Evolutionary conservation across 495 filamentous ascomycete species (phyloP), one percentile per base, ranked within the genome.

Genomic region (Penicillium flavigenum): DNA sequence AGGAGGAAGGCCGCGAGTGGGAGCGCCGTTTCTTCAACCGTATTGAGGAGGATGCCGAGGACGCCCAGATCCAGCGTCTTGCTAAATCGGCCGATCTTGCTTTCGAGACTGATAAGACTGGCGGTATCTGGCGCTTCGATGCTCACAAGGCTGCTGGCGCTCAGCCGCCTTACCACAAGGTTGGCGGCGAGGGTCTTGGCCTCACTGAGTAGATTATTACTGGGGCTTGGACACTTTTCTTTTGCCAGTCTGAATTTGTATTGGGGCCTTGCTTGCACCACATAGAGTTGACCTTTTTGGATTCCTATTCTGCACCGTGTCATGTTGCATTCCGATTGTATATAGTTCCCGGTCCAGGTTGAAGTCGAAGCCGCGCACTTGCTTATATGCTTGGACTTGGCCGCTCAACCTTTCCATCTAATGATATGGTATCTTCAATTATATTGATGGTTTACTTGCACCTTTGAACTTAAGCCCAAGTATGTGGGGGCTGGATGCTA

Each of bases 111-210:
- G 89, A 90, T 54, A 90, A 92, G 77, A 96, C 92, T 8, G 88
- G 86, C 54, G 92, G 92, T 4, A 81, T 97, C 22, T 97, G 92
- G 92, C 77, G 88, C 38, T 97, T 91, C 70, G 89, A 95, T 68
- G 61, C 66, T 24, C 72, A 74, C 36, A 90, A 91, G 71, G 84
- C 85, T 17, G 79, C 49, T n/a, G 69, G 57, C 61, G 77, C 76
- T 14, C 58, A 66, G 39, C 75, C 76, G 2, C 77, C 77, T 24
- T 80, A 79, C 58, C 71, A 76, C 63, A 72, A 72, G 58, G 42
- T 56, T 47, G 76, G 73, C 38, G 66, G 66, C 34, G 69, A 76
- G 55, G 77, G 74, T 10, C 65, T 80, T 6, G 77, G 77, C 7
- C 43, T 77, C 22, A 59, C 55, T 24, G 66, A 65, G 51, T 72